Evolutionary conservation across 257 asterid genomes (phyloP).

Genomic region (Solanum appendiculatum): DNA sequence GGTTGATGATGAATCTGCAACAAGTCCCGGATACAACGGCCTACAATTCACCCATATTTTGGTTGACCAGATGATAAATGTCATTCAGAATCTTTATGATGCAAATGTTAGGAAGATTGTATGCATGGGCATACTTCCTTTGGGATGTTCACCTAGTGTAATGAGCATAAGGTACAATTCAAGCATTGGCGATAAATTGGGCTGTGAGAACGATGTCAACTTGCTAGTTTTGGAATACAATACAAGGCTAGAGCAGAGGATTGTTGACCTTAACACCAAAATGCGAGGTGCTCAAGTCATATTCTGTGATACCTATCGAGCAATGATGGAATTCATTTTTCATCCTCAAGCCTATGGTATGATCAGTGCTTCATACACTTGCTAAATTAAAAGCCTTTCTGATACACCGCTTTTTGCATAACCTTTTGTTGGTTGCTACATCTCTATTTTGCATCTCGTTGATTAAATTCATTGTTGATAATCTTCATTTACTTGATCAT

Average conservation of each 20-base stretch:
- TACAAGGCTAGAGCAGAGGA: slow-evolving; percentile 30
- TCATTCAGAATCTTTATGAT: slow-evolving; percentile 30
- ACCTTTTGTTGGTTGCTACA: not conserved
- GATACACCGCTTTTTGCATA: not conserved
- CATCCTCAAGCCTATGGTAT: slow-evolving; percentile 40
- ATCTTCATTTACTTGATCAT: not conserved
- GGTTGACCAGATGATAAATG: slow-evolving; percentile 41
- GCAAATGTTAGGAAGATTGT: slow-evolving; percentile 44
- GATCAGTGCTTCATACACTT: not conserved
- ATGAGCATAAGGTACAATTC: slow-evolving; percentile 9
- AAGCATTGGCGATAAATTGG: not conserved
- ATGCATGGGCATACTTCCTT: slow-evolving; percentile 51
- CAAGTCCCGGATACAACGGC: not conserved
- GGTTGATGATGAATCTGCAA: slow-evolving; percentile 10
- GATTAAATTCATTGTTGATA: not conserved
- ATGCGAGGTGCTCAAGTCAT: slow-evolving; percentile 19
- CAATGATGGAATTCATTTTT: slow-evolving; percentile 37
- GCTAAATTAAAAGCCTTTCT: not conserved
- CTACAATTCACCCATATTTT: slow-evolving; percentile 19
- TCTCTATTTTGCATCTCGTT: not conserved
- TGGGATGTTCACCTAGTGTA: slow-evolving; percentile 49
- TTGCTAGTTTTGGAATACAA: slow-evolving; percentile 35
- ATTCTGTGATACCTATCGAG: slow-evolving; percentile 47
- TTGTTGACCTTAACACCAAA: slow-evolving; percentile 28
- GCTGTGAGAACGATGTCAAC: slow-evolving; percentile 44